Conservation (phyloP, 345 rosid species). For the Eutrema japonicum region DNA sequence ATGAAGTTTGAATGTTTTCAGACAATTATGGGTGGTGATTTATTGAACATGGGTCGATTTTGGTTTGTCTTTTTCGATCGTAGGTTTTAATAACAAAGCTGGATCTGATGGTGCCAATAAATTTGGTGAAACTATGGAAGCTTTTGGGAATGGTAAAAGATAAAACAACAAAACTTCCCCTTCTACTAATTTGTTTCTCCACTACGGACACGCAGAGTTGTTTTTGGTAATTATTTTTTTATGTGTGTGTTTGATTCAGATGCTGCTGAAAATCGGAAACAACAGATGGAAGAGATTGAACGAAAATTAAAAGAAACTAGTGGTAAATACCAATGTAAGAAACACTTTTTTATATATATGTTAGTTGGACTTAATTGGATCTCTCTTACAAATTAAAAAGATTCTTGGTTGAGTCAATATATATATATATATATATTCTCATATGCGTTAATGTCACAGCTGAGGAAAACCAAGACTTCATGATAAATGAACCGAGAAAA, state of each 20-base stretch:
- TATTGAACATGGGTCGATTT: background rate
- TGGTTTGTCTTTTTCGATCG: background rate
- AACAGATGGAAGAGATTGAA: background rate
- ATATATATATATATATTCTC: background rate
- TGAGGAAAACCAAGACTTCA: background rate
- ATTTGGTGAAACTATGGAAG: background rate
- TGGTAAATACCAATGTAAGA: background rate
- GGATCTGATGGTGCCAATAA: background rate
- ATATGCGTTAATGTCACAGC: background rate
- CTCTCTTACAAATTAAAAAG: background rate
- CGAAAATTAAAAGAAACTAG: no score
- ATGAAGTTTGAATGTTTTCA: background rate
- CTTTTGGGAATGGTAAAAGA: background rate
- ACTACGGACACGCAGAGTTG: background rate
- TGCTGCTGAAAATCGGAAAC: background rate
- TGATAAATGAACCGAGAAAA: constrained; percentile 2
- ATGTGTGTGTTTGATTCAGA: background rate
- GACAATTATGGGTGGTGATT: background rate
- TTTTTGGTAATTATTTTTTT: background rate
- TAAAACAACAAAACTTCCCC: background rate
- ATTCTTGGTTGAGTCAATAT: background rate
- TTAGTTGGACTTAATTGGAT: background rate
- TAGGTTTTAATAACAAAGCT: background rate
- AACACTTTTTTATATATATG: background rate
- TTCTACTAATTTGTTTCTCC: background rate